Evolutionary conservation across 305 asterid genomes (phyloP), one percentile per base, ranked within the genome.

Genomic region (Fraxinus paxiana): DNA sequence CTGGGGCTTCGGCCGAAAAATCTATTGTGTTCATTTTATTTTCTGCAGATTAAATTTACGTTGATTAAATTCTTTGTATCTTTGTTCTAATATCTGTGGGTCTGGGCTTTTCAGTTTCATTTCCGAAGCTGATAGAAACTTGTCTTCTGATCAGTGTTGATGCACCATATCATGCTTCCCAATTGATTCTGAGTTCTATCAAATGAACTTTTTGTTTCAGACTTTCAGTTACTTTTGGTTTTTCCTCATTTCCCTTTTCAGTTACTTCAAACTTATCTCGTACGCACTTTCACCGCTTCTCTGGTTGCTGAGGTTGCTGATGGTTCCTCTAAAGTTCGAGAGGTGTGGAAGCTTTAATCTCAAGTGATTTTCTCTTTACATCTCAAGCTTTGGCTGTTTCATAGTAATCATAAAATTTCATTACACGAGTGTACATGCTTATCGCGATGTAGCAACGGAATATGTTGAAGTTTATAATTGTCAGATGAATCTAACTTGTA

Each of bases 321-420:
- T 43, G 98, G 99, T 24, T 92, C 99, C 20, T 96, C 97, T 15
- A 96, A 94, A 63, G 95, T 96, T 46, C 89, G 97, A 75, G 97
- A 94, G 87, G 94, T 94, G 48, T 92, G 97, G 98, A 96, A 90
- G 84, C 87, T 94, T 94, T 38, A 85, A 87, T 59, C 87, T 81
- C 83, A 92, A 87, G 87, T 92, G 90, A 93, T 20, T 56, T 75
- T 80, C 17, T 12, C 5, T 9, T 30, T 2, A 18, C 70, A n/a
- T 51, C 2, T 48, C 61, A 48, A n/a, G 22, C 2, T 51, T 48
- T 15, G 20, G 61, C 6, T 48, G 61, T 0, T 48, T 41, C n/a
- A 41, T 43, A 43, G 54, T 43, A 43, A 43, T 59, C 70, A 59
- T 59, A 38, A 38, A 38, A 9, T 38, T 9, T 38, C 48, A 61